These are phyloP conservation scores for Pseudocercospora eumusae DNA, from an alignment of 2,329 filamentous ascomycete genomes.

Conservation along the genomic window DNA sequence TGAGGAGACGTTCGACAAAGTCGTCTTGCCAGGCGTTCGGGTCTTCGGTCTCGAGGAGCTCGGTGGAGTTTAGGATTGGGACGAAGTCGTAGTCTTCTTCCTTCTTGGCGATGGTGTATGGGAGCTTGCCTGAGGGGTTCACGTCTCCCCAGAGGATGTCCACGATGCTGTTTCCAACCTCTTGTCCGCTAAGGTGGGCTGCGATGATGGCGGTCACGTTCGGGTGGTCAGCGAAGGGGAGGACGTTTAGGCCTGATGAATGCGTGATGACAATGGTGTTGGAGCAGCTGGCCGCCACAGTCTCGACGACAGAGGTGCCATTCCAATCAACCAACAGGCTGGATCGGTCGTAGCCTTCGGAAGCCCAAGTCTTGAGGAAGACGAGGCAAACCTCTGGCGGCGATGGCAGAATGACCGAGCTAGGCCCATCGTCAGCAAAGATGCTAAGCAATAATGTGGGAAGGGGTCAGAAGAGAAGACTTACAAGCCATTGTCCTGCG, in stretches of 20 bases:
- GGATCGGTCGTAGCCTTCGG: constrained; percentile 48
- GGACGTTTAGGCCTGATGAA: neutral
- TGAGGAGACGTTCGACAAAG: constrained; percentile 55
- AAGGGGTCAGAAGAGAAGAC: neutral
- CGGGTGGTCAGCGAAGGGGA: neutral
- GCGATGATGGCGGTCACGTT: neutral
- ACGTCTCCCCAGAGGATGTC: constrained; percentile 26
- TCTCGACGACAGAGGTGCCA: constrained; percentile 36
- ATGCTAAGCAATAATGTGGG: neutral
- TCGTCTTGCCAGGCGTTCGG: constrained; percentile 51
- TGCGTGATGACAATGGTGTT: neutral
- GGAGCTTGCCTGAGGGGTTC: constrained; percentile 36
- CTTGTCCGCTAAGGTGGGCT: neutral
- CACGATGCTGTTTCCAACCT: neutral
- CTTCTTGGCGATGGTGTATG: constrained; percentile 36
- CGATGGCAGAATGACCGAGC: constrained; percentile 46
- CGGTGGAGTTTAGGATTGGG: constrained; percentile 44
- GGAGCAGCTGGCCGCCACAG: neutral
- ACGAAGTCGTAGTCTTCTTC: constrained; percentile 37
- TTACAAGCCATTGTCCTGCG: constrained; percentile 34
- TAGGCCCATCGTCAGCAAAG: neutral
- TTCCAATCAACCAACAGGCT: constrained; percentile 49
- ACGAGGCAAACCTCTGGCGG: constrained; percentile 55
- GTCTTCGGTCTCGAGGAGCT: constrained; percentile 39
- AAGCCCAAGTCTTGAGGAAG: constrained; percentile 59